phyloP scores from a whole-genome alignment of 1,284 basidiomycete genomes.

The Irpex rosettiformis region DNA sequence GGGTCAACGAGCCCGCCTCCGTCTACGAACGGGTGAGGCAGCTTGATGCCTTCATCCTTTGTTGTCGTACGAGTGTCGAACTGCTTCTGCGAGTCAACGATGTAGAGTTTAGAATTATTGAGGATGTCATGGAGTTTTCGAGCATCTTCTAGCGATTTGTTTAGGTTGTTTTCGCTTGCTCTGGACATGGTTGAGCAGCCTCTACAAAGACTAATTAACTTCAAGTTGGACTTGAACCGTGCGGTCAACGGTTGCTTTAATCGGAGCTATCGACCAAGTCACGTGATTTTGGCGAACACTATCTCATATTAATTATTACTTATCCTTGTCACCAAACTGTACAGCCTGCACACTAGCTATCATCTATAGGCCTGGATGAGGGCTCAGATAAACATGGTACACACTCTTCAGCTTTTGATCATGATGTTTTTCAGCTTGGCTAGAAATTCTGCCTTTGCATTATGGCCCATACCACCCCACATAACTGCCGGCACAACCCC shows the following conservation, averaged over 20 bases:
- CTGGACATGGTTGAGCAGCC: constrained; percentile 1
- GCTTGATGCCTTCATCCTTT: constrained; percentile 17
- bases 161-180: neutral
- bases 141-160: constrained; percentile 17
- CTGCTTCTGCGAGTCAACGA: constrained; percentile 21
- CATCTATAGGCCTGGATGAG: too few relatives aligned
- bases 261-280: too few relatives aligned
- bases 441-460: constrained; percentile 18
- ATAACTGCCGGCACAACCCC: constrained; percentile 43
- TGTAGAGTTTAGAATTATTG: constrained; percentile 20
- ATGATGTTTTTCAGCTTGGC: too few relatives aligned
- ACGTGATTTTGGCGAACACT: too few relatives aligned
- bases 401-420: neutral
- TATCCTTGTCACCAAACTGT: too few relatives aligned
- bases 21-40: constrained; percentile 14
- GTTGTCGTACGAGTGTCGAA: constrained; percentile 21
- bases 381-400: neutral
- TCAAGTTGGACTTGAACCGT: too few relatives aligned
- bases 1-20: constrained; percentile 37
- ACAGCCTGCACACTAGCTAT: too few relatives aligned
- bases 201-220: too few relatives aligned
- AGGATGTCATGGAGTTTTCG: constrained; percentile 21
- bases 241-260: too few relatives aligned
- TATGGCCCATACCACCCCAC: constrained; percentile 59
- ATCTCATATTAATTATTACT: too few relatives aligned